Evolutionary conservation across 257 asterid species (phyloP).

Genomic region (Euphrasia confusa): DNA sequence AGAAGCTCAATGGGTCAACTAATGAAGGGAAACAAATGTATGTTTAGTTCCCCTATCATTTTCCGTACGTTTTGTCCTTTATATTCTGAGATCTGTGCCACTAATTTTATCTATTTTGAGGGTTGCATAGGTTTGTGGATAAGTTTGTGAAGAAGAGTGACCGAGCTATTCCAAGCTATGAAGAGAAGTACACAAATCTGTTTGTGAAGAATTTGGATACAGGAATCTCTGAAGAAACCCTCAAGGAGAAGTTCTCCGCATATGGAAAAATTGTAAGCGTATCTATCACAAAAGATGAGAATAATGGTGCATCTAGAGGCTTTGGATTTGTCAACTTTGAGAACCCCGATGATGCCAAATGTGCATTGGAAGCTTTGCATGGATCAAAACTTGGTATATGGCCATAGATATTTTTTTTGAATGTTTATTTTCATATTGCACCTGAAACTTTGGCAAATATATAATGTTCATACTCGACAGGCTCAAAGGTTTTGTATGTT

Average conservation of each 20-base stretch:
- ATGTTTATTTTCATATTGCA: conserved; percentile 9
- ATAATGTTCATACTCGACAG: conserved; percentile 31
- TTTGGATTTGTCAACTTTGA: conserved; percentile 76
- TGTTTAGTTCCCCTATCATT: conserved; percentile 15
- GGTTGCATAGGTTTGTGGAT: conserved; percentile 42
- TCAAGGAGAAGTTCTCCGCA: conserved; percentile 48
- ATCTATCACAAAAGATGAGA: conserved; percentile 49
- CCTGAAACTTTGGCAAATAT: conserved; percentile 8
- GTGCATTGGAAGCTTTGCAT: conserved; percentile 52
- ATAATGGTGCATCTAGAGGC: conserved; percentile 62
- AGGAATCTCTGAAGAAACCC: conserved; percentile 45
- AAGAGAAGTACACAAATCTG: conserved; percentile 48
- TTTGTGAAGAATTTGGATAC: conserved; percentile 64
- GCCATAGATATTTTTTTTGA: conserved; percentile 17
- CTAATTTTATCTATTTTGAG: not conserved
- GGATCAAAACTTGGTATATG: conserved; percentile 71
- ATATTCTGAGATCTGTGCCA: conserved; percentile 1
- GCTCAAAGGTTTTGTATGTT: conserved; percentile 70
- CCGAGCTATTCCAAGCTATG: conserved; percentile 30
- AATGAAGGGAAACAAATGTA: conserved; percentile 48
- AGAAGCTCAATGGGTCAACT: conserved; percentile 38
- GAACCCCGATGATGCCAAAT: conserved; percentile 54
- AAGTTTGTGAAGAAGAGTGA: conserved; percentile 56
- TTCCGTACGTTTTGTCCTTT: not conserved
- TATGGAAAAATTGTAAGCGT: conserved; percentile 52